These are phyloP conservation scores for Pythium apleroticum DNA, from an alignment of 352 stramenopile genomes.

Conservation along the genomic window DNA sequence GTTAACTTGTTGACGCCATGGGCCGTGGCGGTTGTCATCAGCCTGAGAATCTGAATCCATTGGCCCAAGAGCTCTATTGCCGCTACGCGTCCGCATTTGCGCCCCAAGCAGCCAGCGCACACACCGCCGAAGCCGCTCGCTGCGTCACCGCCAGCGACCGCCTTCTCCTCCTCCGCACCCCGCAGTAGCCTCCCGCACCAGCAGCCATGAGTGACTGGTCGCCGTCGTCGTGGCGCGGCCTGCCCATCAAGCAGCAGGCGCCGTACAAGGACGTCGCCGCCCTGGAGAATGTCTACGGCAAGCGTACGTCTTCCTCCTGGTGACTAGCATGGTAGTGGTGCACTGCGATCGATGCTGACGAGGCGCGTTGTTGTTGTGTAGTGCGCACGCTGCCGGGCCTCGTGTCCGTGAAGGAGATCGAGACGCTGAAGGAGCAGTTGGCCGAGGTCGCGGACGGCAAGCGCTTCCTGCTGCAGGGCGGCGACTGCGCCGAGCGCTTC, in stretches of 20 bases:
- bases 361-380: conserved; percentile 32
- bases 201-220: conserved; percentile 38
- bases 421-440: conserved; percentile 88
- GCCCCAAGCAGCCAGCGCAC: not conserved
- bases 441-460: conserved; percentile 94
- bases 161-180: not conserved
- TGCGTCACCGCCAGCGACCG: not conserved
- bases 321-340: no score
- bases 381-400: conserved; percentile 86
- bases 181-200: not conserved
- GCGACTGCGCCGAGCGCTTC: conserved; percentile 98
- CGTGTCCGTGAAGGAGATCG: conserved; percentile 96
- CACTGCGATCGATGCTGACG: no score
- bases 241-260: conserved; percentile 85
- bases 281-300: conserved; percentile 68
- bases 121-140: no score
- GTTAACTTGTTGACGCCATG: conserved; percentile 23
- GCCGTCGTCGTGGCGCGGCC: conserved; percentile 70
- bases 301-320: conserved; percentile 47
- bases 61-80: not conserved
- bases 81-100: conserved; percentile 2
- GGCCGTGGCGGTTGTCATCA: conserved; percentile 4
- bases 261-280: conserved; percentile 67
- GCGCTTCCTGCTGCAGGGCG: conserved; percentile 97
- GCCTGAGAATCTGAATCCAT: not conserved